Base-by-base conservation (phyloP, 164 flowering plant genomes). In the Akebia trifoliata region DNA sequence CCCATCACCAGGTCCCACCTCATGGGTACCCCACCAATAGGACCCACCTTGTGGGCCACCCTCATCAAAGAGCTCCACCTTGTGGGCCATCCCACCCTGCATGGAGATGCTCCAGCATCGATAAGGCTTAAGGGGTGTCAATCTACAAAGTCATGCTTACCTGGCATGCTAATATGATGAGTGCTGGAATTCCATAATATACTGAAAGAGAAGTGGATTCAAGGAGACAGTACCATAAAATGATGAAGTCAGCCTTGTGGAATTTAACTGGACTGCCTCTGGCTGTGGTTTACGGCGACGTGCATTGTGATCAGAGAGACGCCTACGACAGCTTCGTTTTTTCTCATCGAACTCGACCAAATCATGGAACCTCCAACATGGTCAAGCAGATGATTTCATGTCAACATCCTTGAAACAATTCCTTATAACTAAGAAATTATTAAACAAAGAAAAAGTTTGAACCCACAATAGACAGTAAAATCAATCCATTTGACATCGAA, bases 241-340 rank as follows among this genome's bases (percentile, higher is more conserved):
- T 37, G 83, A 63, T 29, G 88, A 69, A 39, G 81, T 48, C 53
- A 70, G 68, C 63, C 82, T 71, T 26, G 74, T 38, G 0, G 86
- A 59, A 48, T 68, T 74, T 39, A 84, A 79, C 29, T 74, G 80
- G 46, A 78, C 62, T 9, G 76, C 63, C 24, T 81, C 84, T 17
- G 72, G 73, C 54, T 69, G 87, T 51, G 90, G 92, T 67, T 85
- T 89, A 49, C 97, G 84, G 12, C 97, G 86, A 43, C 97, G 81
- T 45, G 97, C 90, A 80, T 89, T 89, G 54, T 89, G 97, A 68
- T 89, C 86, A 60, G 84, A 77, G 36, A 89, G 85, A 54, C 91
- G 85, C 67, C 73, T 81, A 10, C 94, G 84, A 45, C 96, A 89
- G 71, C 96, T 89, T 50, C 89, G 66, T 72, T 89, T 89, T 65